Conservation (phyloP, 140 eudicot species). For the Bidens hawaiensis region DNA sequence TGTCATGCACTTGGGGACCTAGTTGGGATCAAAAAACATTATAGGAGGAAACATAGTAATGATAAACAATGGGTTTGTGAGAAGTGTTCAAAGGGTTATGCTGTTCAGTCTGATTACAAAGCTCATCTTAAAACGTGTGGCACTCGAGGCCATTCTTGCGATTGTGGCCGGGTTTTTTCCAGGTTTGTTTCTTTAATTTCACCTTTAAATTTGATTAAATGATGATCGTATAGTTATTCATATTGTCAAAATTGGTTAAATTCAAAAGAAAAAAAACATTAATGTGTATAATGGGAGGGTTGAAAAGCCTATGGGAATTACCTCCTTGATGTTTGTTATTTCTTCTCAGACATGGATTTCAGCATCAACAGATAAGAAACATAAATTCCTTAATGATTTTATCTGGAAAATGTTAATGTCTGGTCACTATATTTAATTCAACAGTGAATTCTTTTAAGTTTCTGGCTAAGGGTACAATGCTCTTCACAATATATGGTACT, state of each 20-base stretch:
- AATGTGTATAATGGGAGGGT: no score
- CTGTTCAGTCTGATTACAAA: constrained; percentile 89
- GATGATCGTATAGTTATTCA: background rate
- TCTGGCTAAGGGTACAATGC: background rate
- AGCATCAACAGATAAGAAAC: constrained; percentile 26
- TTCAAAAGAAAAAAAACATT: no score
- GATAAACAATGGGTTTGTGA: constrained; percentile 89
- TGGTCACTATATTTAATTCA: background rate
- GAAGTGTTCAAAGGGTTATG: constrained; percentile 82
- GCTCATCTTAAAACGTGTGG: constrained; percentile 96
- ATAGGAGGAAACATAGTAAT: constrained; percentile 73
- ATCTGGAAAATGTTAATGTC: constrained; percentile 18
- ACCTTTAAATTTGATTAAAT: background rate
- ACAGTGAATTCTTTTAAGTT: background rate
- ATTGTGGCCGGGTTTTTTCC: constrained; percentile 94
- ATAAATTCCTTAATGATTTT: constrained; percentile 28
- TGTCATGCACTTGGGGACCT: constrained; percentile 90
- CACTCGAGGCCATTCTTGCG: constrained; percentile 94
- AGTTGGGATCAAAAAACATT: constrained; percentile 84
- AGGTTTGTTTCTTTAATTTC: constrained; percentile 36
- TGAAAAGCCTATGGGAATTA: constrained; percentile 11
- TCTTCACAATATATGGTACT: background rate
- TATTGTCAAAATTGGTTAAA: no score
- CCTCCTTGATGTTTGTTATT: constrained; percentile 24
- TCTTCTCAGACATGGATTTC: constrained; percentile 16